Conservation (phyloP, 495 filamentous ascomycete species). For the Tricharina praecox region DNA sequence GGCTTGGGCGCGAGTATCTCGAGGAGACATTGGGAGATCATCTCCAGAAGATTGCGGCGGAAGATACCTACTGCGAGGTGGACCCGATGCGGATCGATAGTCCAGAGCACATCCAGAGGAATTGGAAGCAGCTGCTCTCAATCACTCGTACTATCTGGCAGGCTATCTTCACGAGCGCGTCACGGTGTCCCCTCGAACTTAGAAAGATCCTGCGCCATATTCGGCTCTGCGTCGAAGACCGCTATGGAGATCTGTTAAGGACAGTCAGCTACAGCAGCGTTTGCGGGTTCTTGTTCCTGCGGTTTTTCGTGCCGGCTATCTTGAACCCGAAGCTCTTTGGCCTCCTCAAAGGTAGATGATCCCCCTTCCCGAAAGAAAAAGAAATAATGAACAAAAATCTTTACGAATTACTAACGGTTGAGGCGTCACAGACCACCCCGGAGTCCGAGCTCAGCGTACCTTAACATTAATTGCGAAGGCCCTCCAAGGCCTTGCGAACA, state of each 20-base stretch:
- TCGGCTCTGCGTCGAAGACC: conserved; percentile 81
- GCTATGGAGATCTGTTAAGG: conserved; percentile 86
- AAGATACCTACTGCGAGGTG: conserved; percentile 84
- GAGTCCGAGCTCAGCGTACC: conserved; percentile 70
- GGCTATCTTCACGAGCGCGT: conserved; percentile 53
- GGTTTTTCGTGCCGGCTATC: conserved; percentile 92
- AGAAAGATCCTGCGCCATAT: conserved; percentile 82
- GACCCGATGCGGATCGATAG: conserved; percentile 62
- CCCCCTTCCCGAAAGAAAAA: not conserved
- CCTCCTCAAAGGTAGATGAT: conserved; percentile 51
- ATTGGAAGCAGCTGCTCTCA: conserved; percentile 64
- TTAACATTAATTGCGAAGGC: conserved; percentile 88
- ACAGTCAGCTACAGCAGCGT: conserved; percentile 93
- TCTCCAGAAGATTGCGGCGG: conserved; percentile 68
- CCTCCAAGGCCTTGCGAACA: conserved; percentile 85
- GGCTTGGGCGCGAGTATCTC: conserved; percentile 82
- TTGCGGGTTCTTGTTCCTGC: conserved; percentile 86
- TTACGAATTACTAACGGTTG: not conserved
- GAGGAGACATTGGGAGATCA: conserved; percentile 76
- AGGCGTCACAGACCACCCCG: conserved; percentile 52
- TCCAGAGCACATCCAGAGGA: conserved; percentile 57
- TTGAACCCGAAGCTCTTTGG: conserved; percentile 94
- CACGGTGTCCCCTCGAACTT: conserved; percentile 66
- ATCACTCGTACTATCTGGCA: conserved; percentile 75
- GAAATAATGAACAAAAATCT: too few species aligned